A percentile compares a stretch with the other conserved stretches of the same genome.
phyloP scores from a whole-genome alignment of 2,329 filamentous ascomycete species.

The Paraconiothyrium sp. region DNA sequence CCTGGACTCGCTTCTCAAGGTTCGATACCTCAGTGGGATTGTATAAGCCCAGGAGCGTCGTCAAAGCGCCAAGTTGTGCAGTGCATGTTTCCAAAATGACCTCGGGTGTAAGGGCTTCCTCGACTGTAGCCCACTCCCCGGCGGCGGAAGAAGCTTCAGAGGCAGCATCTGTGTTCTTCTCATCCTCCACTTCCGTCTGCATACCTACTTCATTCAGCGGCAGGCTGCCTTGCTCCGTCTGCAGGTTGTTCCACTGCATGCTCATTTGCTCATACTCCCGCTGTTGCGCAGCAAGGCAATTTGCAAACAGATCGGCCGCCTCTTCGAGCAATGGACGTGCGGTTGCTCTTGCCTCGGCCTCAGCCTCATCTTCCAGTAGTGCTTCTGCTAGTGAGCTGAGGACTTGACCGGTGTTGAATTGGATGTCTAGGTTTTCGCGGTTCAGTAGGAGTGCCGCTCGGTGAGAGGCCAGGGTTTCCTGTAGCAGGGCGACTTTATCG shows the following conservation, averaged over 20 bases:
- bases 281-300: constrained; percentile 57
- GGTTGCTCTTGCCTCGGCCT: constrained; percentile 50
- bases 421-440: constrained; percentile 70
- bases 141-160: constrained; percentile 46
- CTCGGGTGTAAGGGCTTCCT: constrained; percentile 71
- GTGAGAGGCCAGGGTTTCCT: constrained; percentile 71
- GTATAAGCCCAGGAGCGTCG: constrained; percentile 60
- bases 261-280: constrained; percentile 55
- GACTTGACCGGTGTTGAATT: constrained; percentile 78
- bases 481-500: constrained; percentile 63
- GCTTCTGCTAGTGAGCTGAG: constrained; percentile 72
- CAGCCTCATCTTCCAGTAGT: constrained; percentile 62
- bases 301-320: constrained; percentile 67
- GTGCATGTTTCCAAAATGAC: constrained; percentile 74
- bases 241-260: constrained; percentile 42
- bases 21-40: constrained; percentile 57
- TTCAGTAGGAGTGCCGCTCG: constrained; percentile 68
- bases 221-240: constrained; percentile 32
- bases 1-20: constrained; percentile 67
- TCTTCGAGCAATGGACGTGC: constrained; percentile 67
- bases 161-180: constrained; percentile 36
- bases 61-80: constrained; percentile 65
- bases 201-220: constrained; percentile 32
- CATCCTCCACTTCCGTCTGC: constrained; percentile 11
- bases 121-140: constrained; percentile 72